phyloP scores from a whole-genome alignment of 768 basidiomycete genomes.

The Dendrothele bispora region DNA sequence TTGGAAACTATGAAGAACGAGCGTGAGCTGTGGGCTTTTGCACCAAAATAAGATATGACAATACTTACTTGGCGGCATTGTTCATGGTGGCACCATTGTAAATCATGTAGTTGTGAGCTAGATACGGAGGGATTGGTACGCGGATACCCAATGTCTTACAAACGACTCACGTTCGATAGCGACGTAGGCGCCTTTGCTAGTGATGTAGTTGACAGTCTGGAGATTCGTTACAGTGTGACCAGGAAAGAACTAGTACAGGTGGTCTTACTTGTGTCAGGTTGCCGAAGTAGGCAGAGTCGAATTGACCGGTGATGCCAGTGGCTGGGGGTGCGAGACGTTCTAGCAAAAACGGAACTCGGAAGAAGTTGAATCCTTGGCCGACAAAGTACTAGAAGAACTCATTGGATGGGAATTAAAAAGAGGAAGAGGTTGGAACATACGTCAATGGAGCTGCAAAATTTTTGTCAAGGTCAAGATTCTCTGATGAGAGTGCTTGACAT shows the following conservation, averaged over 20 bases:
- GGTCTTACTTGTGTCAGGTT: slow-evolving; percentile 43
- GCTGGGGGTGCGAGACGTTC: slow-evolving; percentile 57
- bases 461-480: not conserved
- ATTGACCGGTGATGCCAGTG: slow-evolving; percentile 52
- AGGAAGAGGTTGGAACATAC: slow-evolving; percentile 16
- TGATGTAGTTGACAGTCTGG: slow-evolving; percentile 60
- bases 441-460: slow-evolving; percentile 32
- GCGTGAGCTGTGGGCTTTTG: too few species aligned
- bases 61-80: slow-evolving; percentile 44
- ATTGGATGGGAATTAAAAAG: not conserved
- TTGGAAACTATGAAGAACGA: slow-evolving; percentile 39
- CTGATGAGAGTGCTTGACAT: not conserved
- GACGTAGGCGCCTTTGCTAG: slow-evolving; percentile 56
- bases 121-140: slow-evolving; percentile 2
- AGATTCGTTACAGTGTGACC: not conserved
- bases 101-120: slow-evolving; percentile 62
- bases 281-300: slow-evolving; percentile 51
- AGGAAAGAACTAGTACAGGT: not conserved
- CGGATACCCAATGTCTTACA: not conserved
- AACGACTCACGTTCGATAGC: slow-evolving; percentile 50
- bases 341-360: slow-evolving; percentile 61
- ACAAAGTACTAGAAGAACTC: slow-evolving; percentile 52
- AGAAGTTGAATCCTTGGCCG: slow-evolving; percentile 56
- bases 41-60: not conserved
- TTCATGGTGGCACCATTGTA: slow-evolving; percentile 55